A percentile compares a stretch with the other conserved stretches of the same genome.
phyloP scores from a whole-genome alignment of 75 land plant genomes.

The Selaginella tamariscina region DNA sequence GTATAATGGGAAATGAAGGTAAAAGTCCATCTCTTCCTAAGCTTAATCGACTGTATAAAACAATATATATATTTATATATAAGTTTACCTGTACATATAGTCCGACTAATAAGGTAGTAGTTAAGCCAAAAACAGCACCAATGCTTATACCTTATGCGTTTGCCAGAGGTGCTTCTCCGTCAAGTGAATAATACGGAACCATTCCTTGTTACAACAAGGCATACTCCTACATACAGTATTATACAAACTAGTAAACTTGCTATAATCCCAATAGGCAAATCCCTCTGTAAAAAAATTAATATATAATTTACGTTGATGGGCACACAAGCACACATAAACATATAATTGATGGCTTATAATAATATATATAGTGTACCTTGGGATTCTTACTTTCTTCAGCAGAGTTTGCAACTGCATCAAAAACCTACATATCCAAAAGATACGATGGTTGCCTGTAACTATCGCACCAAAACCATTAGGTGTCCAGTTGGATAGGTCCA shows the following conservation, averaged over 20 bases:
- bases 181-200: slow-evolving; percentile 71
- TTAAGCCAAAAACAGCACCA: slow-evolving; percentile 87
- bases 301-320: no score
- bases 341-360: no score
- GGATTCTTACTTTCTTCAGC: slow-evolving; percentile 95
- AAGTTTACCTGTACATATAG: slow-evolving; percentile 86
- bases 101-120: slow-evolving; percentile 89
- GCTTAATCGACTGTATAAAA: slow-evolving; percentile 70
- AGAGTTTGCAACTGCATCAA: slow-evolving; percentile 98
- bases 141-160: slow-evolving; percentile 58
- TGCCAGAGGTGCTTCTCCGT: slow-evolving; percentile 85
- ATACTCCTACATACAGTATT: slow-evolving; percentile 68
- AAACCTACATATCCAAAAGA: slow-evolving; percentile 96
- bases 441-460: slow-evolving; percentile 82
- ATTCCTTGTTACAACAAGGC: slow-evolving; percentile 94
- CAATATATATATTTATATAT: background rate
- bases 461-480: slow-evolving; percentile 71
- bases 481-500: slow-evolving; percentile 83
- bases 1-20: slow-evolving; percentile 63
- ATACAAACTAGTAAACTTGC: slow-evolving; percentile 69
- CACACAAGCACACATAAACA: no score
- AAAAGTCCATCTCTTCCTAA: slow-evolving; percentile 91
- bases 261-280: slow-evolving; percentile 83
- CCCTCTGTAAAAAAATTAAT: no score
- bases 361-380: slow-evolving; percentile 58